phyloP scores from a whole-genome alignment of 2,329 filamentous ascomycete genomes.

The Teratosphaeria epicoccoides region DNA sequence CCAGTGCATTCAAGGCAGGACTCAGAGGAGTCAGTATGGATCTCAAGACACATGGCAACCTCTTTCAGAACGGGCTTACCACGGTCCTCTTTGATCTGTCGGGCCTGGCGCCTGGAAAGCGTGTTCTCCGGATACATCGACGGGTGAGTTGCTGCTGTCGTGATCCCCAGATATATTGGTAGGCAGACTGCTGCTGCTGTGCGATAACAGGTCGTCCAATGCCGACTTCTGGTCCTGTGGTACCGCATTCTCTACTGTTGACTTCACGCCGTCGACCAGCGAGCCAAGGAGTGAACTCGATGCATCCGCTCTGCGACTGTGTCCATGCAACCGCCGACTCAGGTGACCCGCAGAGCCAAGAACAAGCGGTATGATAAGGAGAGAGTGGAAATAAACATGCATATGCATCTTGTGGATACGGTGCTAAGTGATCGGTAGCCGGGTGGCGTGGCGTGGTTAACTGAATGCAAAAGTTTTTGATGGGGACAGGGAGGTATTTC shows the following conservation, averaged over 20 bases:
- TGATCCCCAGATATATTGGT: slow-evolving; percentile 6
- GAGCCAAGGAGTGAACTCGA: not conserved
- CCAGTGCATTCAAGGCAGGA: slow-evolving; percentile 9
- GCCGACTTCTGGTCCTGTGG: not conserved
- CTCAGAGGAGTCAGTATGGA: not conserved
- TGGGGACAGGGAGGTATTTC: not conserved
- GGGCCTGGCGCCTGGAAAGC: slow-evolving; percentile 3
- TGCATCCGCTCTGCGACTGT: not conserved
- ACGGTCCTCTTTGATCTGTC: slow-evolving; percentile 12
- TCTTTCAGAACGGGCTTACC: not conserved
- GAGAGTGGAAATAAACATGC: not conserved
- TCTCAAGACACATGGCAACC: not conserved
- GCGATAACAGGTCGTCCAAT: not conserved
- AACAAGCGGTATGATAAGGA: not conserved
- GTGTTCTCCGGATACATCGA: slow-evolving; percentile 9
- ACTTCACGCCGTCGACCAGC: not conserved
- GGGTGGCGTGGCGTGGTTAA: not conserved
- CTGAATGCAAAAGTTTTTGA: not conserved
- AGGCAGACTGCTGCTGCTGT: not conserved
- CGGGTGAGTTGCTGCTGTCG: not conserved
- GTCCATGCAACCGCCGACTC: not conserved
- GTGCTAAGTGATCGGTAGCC: not conserved
- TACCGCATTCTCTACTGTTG: no score
- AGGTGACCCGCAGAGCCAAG: not conserved
- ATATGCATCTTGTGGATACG: not conserved